Conservation (phyloP, 129 eudicot genomes). For the Artemisia argyi region DNA sequence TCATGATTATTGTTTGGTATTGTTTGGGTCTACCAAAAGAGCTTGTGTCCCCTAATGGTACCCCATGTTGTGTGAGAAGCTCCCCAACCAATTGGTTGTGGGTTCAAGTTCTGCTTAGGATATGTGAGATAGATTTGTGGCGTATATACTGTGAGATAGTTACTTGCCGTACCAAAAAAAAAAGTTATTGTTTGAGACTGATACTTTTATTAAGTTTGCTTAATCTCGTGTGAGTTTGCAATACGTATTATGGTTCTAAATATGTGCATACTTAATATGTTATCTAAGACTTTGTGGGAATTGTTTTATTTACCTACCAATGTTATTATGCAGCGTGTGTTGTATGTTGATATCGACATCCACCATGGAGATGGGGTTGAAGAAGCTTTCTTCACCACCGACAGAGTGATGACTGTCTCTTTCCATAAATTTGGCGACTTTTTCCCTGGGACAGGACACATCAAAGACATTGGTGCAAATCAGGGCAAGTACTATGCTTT, state of each 20-base stretch:
- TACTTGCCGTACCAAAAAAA: too few species aligned
- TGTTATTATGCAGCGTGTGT: conserved; percentile 66
- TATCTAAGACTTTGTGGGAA: neutral
- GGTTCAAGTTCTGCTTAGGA: too few species aligned
- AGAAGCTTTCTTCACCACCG: conserved; percentile 89
- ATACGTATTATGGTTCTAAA: too few species aligned
- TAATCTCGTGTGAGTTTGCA: too few species aligned
- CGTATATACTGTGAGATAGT: too few species aligned
- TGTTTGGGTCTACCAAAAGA: too few species aligned
- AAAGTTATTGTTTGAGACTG: too few species aligned
- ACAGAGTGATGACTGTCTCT: conserved; percentile 93
- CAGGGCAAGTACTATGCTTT: conserved; percentile 80
- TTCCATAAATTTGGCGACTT: conserved; percentile 92
- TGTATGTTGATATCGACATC: conserved; percentile 82
- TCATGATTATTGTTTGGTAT: neutral
- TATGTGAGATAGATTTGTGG: too few species aligned
- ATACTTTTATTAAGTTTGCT: too few species aligned
- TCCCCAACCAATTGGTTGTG: too few species aligned
- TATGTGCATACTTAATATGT: neutral
- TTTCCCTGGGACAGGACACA: conserved; percentile 96
- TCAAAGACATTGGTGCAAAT: conserved; percentile 67
- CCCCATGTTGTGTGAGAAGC: too few species aligned
- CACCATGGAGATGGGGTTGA: conserved; percentile 98
- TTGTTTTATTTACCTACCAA: neutral
- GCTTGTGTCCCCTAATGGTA: too few species aligned